These are phyloP conservation scores for Fusarium papillatum DNA, from an alignment of 2,329 filamentous ascomycete genomes.

Conservation along the genomic window DNA sequence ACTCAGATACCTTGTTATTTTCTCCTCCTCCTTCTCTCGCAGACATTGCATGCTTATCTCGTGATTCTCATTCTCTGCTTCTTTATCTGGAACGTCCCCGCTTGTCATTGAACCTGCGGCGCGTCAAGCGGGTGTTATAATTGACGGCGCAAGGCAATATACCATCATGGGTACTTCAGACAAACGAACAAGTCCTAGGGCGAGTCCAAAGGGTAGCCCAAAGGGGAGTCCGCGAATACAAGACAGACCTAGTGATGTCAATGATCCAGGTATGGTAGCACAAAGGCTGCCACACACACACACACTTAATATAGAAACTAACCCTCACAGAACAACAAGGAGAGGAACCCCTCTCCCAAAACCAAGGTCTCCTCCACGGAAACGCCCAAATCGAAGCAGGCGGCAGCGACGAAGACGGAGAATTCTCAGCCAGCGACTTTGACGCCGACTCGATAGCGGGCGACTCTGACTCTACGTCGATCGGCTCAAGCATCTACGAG, in stretches of 20 bases:
- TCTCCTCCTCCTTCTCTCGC: neutral
- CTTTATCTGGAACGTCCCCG: neutral
- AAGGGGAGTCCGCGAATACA: constrained; percentile 1
- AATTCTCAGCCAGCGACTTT: constrained; percentile 50
- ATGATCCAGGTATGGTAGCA: constrained; percentile 26
- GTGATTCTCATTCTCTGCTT: neutral
- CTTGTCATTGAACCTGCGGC: neutral
- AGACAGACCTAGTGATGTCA: neutral
- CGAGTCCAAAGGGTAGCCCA: constrained; percentile 16
- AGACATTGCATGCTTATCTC: neutral
- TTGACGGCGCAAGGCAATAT: neutral
- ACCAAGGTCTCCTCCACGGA: constrained; percentile 46
- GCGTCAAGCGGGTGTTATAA: neutral
- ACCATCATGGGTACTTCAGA: constrained; percentile 15
- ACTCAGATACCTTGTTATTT: neutral
- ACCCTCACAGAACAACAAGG: neutral
- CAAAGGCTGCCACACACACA: neutral
- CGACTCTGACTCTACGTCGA: constrained; percentile 46
- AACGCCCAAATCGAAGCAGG: constrained; percentile 47
- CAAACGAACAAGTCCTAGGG: neutral
- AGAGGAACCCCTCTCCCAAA: neutral
- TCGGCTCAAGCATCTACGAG: constrained; percentile 50
- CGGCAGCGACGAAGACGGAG: constrained; percentile 50
- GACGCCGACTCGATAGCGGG: constrained; percentile 45
- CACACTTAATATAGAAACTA: neutral